Conservation (phyloP, 768 basidiomycete species). For the Leucosporidium yakuticum region DNA sequence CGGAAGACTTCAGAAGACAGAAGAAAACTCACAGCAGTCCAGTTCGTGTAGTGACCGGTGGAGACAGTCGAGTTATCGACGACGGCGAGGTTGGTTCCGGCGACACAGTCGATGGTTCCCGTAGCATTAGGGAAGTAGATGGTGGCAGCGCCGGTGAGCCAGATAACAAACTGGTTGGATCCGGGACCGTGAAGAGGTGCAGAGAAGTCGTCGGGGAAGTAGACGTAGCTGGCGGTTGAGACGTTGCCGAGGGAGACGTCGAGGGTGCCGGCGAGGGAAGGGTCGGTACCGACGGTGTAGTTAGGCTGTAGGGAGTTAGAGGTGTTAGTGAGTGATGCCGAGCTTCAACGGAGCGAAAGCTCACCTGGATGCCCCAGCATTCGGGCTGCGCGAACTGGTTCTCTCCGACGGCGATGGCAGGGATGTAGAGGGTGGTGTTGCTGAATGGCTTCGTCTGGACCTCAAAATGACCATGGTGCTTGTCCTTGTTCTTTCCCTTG, state of each 20-base stretch:
- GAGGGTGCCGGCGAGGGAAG: background rate
- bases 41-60: background rate
- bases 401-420: too few relatives aligned
- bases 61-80: conserved; percentile 1
- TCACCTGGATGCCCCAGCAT: background rate
- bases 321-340: background rate
- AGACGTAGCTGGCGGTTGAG: background rate
- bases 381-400: background rate
- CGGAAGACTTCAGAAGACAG: background rate
- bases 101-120: background rate
- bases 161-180: background rate
- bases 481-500: too few relatives aligned
- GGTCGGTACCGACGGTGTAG: background rate
- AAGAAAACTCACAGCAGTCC: background rate
- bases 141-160: background rate
- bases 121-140: conserved; percentile 1
- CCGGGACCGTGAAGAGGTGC: background rate
- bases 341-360: background rate
- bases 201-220: background rate
- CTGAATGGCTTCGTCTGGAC: too few relatives aligned
- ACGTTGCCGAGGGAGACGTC: background rate
- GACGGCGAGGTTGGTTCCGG: background rate
- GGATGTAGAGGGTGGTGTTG: too few relatives aligned
- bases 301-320: background rate
- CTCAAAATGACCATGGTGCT: too few relatives aligned